Evolutionary conservation across 495 filamentous ascomycete species (phyloP).

Genomic region (Usnea hakonensis): DNA sequence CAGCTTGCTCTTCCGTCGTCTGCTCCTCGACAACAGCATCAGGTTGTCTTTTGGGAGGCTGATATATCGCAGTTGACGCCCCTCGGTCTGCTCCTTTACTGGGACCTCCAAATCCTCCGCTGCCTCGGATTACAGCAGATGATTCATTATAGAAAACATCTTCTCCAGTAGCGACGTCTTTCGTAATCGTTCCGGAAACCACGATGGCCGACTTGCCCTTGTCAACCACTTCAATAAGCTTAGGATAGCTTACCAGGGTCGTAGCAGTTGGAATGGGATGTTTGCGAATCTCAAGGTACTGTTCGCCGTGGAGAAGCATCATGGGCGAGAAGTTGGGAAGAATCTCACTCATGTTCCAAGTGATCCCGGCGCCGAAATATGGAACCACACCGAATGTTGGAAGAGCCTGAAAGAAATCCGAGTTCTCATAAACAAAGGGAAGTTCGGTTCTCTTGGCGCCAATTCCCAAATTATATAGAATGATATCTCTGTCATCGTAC

Average conservation of each 20-base stretch:
- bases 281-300: slow-evolving; percentile 92
- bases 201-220: slow-evolving; percentile 89
- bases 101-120: slow-evolving; percentile 84
- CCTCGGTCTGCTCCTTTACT: slow-evolving; percentile 73
- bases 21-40: slow-evolving; percentile 81
- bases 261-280: slow-evolving; percentile 88
- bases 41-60: slow-evolving; percentile 65
- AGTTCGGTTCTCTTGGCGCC: slow-evolving; percentile 92
- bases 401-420: slow-evolving; percentile 83
- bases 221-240: slow-evolving; percentile 89
- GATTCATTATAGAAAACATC: slow-evolving; percentile 96
- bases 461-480: slow-evolving; percentile 91
- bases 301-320: slow-evolving; percentile 99
- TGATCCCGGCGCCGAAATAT: slow-evolving; percentile 73
- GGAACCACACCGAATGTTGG: slow-evolving; percentile 95
- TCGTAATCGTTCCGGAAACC: slow-evolving; percentile 71
- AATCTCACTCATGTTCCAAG: slow-evolving; percentile 74
- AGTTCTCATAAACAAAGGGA: slow-evolving; percentile 78
- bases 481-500: slow-evolving; percentile 79
- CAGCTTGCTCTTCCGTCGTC: slow-evolving; percentile 90
- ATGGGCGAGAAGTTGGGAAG: slow-evolving; percentile 94
- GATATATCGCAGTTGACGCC: slow-evolving; percentile 67
- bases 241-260: slow-evolving; percentile 70
- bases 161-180: slow-evolving; percentile 68
- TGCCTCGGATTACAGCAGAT: slow-evolving; percentile 84